Percentiles rank a stretch among this genome's conserved stretches.
Conservation (phyloP, 305 asterid genomes). For the Solanum hybrid region DNA sequence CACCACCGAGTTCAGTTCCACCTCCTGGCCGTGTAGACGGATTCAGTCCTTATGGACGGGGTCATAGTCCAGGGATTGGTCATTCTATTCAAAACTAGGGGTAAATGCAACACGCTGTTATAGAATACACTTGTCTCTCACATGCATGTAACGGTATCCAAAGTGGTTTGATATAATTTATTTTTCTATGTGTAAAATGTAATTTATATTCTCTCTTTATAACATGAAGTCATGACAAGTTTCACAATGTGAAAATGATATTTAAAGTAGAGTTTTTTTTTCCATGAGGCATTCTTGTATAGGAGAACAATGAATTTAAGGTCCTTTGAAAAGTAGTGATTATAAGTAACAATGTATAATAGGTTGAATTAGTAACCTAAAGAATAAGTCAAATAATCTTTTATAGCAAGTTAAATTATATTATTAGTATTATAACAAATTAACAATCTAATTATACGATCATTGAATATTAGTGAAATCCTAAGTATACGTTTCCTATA, state of each 20-base stretch:
- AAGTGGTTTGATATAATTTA: not conserved
- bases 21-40: conserved; percentile 1
- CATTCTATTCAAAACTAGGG: conserved; percentile 11
- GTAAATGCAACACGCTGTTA: not conserved
- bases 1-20: not conserved
- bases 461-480: not conserved
- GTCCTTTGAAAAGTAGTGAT: not conserved
- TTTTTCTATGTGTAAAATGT: not conserved
- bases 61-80: conserved; percentile 27
- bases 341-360: not conserved
- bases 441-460: not conserved
- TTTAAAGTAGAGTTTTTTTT: not conserved
- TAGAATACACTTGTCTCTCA: not conserved
- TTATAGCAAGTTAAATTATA: not conserved
- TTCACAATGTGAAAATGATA: not conserved
- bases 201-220: not conserved
- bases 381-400: not conserved
- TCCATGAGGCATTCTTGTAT: not conserved
- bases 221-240: not conserved
- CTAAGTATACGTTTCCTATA: not conserved
- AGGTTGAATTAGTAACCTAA: not conserved
- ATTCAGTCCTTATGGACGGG: conserved; percentile 13
- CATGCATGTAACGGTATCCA: not conserved
- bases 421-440: not conserved
- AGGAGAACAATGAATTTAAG: not conserved